Evolutionary conservation across 805 yeast genomes (phyloP).

Genomic region (Candida vaughaniae): DNA sequence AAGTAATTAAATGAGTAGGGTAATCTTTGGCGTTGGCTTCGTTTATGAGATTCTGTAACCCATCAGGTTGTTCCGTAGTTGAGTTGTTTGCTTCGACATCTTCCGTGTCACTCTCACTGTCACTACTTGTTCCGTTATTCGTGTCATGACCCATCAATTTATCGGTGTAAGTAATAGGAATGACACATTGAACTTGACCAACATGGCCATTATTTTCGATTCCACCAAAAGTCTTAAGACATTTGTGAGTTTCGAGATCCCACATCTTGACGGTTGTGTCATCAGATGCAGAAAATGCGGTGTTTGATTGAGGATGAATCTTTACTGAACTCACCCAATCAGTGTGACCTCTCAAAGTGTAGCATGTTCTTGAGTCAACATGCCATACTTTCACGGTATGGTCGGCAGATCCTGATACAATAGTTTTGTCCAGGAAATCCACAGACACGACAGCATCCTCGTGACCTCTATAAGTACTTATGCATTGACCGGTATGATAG

Average conservation of each 20-base stretch:
- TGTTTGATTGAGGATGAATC: slow-evolving; percentile 73
- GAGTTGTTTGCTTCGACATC: slow-evolving; percentile 17
- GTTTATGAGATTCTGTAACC: slow-evolving; percentile 5
- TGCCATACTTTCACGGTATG: slow-evolving; percentile 94
- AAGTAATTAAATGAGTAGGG: slow-evolving; percentile 84
- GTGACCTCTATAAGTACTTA: slow-evolving; percentile 92
- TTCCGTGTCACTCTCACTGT: slow-evolving; percentile 4
- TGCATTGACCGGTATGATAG: slow-evolving; percentile 89
- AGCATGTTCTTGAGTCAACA: slow-evolving; percentile 88
- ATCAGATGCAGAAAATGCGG: slow-evolving; percentile 85
- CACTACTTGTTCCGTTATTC: slow-evolving; percentile 35
- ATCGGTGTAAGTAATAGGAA: slow-evolving; percentile 77
- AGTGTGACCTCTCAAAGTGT: slow-evolving; percentile 87
- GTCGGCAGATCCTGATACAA: slow-evolving; percentile 94
- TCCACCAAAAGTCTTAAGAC: slow-evolving; percentile 78
- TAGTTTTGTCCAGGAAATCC: slow-evolving; percentile 74
- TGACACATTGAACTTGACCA: slow-evolving; percentile 90
- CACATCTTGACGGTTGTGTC: slow-evolving; percentile 93
- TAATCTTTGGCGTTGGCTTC: slow-evolving; percentile 31
- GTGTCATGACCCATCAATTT: slow-evolving; percentile 44
- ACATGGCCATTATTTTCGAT: slow-evolving; percentile 77
- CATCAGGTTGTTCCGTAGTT: slow-evolving; percentile 2
- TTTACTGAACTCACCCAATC: slow-evolving; percentile 92
- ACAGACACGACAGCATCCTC: slow-evolving; percentile 81
- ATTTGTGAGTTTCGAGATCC: slow-evolving; percentile 80